Percentiles rank a stretch among this genome's conserved stretches.
These are phyloP conservation scores for Apiospora arundinis DNA, from an alignment of 2,329 filamentous ascomycete species.

Conservation along the genomic window DNA sequence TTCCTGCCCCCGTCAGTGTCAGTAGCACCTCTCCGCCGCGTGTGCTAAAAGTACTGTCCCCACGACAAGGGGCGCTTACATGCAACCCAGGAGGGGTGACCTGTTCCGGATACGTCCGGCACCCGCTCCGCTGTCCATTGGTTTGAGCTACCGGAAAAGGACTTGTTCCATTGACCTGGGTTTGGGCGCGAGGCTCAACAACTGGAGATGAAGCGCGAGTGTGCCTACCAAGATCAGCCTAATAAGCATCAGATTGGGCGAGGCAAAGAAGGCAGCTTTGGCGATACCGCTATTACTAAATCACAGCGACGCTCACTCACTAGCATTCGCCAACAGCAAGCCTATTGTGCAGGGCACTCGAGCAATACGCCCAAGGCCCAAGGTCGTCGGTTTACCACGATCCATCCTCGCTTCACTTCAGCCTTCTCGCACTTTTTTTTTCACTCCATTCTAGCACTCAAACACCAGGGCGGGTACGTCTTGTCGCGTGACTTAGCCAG, in stretches of 20 bases:
- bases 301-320: neutral
- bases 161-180: constrained; percentile 16
- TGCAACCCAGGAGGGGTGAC: constrained; percentile 15
- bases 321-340: neutral
- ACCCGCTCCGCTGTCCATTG: constrained; percentile 19
- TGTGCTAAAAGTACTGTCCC: constrained; percentile 14
- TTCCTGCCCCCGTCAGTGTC: constrained; percentile 14
- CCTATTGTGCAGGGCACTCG: neutral
- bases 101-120: constrained; percentile 19
- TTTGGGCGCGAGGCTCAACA: constrained; percentile 10
- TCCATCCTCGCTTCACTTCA: constrained; percentile 4
- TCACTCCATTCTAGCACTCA: constrained; percentile 9
- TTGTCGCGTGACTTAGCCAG: constrained; percentile 11
- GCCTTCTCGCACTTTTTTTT: neutral
- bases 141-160: constrained; percentile 16
- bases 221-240: constrained; percentile 15
- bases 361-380: neutral
- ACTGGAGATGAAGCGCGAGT: constrained; percentile 12
- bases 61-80: constrained; percentile 18
- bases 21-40: constrained; percentile 16
- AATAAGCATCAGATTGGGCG: constrained; percentile 9
- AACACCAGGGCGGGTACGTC: constrained; percentile 1
- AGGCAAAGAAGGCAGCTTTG: neutral
- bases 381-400: neutral
- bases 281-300: neutral